phyloP scores from a whole-genome alignment of 2,329 filamentous ascomycete genomes.

The Nemania abortiva region DNA sequence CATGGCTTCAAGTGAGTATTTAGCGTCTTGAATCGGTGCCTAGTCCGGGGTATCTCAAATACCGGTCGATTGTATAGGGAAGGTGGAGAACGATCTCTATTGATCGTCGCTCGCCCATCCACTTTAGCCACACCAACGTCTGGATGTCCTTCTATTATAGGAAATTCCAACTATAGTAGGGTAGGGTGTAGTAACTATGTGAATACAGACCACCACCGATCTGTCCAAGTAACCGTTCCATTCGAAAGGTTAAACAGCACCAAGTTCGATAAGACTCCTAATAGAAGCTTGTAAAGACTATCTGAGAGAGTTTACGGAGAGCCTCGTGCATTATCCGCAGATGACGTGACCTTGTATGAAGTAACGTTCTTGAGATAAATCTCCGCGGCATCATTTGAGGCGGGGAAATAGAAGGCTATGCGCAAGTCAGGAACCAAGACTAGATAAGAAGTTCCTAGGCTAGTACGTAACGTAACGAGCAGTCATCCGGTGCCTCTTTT shows the following conservation, averaged over 20 bases:
- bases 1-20: too few species aligned
- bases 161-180: not conserved
- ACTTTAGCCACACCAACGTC: not conserved
- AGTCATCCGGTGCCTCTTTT: not conserved
- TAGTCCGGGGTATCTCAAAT: not conserved
- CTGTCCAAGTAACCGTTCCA: too few species aligned
- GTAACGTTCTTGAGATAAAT: not conserved
- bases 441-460: not conserved
- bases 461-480: not conserved
- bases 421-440: not conserved
- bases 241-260: too few species aligned
- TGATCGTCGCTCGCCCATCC: conserved; percentile 16
- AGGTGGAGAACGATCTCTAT: conserved; percentile 16
- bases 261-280: not conserved
- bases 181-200: too few species aligned
- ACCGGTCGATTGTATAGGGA: not conserved
- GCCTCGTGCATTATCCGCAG: not conserved
- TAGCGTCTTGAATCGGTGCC: conserved; percentile 8
- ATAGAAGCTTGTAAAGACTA: not conserved
- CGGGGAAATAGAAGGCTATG: not conserved
- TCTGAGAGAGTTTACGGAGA: not conserved
- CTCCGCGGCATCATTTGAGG: not conserved
- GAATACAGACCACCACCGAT: too few species aligned
- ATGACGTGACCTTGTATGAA: not conserved
- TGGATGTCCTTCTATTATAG: conserved; percentile 22